Percentiles rank a stretch among this genome's conserved stretches.
phyloP scores from a whole-genome alignment of 768 basidiomycete genomes.

The Guyanaporus albipodus region DNA sequence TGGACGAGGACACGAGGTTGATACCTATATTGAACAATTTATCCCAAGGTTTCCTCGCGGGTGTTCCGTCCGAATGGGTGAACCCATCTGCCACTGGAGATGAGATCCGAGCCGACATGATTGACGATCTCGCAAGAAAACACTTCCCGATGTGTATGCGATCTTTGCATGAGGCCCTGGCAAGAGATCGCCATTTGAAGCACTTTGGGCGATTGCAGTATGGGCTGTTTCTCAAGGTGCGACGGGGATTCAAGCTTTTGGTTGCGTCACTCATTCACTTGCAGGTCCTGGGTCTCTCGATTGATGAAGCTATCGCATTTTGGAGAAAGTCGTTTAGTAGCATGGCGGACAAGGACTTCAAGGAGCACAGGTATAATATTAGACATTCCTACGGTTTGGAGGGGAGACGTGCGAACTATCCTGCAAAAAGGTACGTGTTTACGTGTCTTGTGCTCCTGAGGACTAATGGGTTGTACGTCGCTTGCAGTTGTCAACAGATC shows the following conservation, averaged over 20 bases:
- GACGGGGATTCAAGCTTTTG: conserved; percentile 1
- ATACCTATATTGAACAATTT: conserved; percentile 87
- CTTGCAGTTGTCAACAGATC: conserved; percentile 83
- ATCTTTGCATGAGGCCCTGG: conserved; percentile 75
- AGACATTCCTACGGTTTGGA: conserved; percentile 93
- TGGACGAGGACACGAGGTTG: conserved; percentile 93
- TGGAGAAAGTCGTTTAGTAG: conserved; percentile 84
- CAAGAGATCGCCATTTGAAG: conserved; percentile 80
- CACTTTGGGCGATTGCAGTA: conserved; percentile 91
- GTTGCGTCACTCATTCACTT: background rate
- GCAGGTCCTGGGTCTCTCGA: conserved; percentile 86
- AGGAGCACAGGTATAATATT: conserved; percentile 96
- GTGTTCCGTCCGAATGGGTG: conserved; percentile 81
- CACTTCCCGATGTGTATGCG: conserved; percentile 98
- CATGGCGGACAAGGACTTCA: conserved; percentile 91
- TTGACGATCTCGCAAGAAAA: conserved; percentile 78
- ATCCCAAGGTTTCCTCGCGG: conserved; percentile 90
- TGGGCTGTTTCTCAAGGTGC: conserved; percentile 91
- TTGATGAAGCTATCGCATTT: conserved; percentile 91
- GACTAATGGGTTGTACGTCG: background rate
- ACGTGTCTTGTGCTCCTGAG: background rate
- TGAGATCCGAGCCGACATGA: conserved; percentile 88
- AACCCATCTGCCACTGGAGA: conserved; percentile 52
- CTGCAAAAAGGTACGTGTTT: conserved; percentile 72
- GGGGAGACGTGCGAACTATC: conserved; percentile 91